Evolutionary conservation across 768 basidiomycete genomes (phyloP), one percentile per base, ranked within the genome.

Genomic region (Mycena latifolia): DNA sequence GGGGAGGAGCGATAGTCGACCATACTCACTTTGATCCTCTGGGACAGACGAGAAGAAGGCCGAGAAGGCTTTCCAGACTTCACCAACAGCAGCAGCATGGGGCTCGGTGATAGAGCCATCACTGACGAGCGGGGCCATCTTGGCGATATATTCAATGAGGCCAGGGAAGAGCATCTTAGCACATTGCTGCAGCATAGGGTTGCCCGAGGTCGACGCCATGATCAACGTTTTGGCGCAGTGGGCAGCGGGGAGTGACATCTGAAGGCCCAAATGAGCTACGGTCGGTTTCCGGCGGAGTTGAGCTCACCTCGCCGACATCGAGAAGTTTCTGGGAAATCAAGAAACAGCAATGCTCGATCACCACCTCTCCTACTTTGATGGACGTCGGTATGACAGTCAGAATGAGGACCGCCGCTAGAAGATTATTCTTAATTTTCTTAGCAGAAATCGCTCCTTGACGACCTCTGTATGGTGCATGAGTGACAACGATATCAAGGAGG

Each of bases 221-320:
- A 94, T 84, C 45, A 98, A 79, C 0, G 96, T 96, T 74, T 92
- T 93, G 2, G 92, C 88, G 72, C 97, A 98, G 71, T 99, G 95
- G 2, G 92, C 88, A 2, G 96, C 95, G 3, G 93, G 93, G n/a
- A 94, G 75, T 2, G 92, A 89, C 43, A 89, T 81, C 94, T 98
- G 62, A 18, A 50, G 31, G 15, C 24, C 33, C 28, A 9, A 7
- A 28, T 50, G 18, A 37, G 61, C 67, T 39, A 22, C 61, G 52
- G 3, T 25, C 35, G n/a, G 20, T 22, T 45, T 51, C 46, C 24
- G 10, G 17, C 46, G 39, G 65, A 29, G 71, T 45, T 35, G 2
- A 39, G 46, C 79, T 68, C 70, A 94, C 94, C 71, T 95, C 93
- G 70, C 88, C 81, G 0, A 78, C 80, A 39, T 91, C 92, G 20